A percentile compares a stretch with the other conserved stretches of the same genome.
Conservation (phyloP, 148 eudicot species). For the Drosera capensis region DNA sequence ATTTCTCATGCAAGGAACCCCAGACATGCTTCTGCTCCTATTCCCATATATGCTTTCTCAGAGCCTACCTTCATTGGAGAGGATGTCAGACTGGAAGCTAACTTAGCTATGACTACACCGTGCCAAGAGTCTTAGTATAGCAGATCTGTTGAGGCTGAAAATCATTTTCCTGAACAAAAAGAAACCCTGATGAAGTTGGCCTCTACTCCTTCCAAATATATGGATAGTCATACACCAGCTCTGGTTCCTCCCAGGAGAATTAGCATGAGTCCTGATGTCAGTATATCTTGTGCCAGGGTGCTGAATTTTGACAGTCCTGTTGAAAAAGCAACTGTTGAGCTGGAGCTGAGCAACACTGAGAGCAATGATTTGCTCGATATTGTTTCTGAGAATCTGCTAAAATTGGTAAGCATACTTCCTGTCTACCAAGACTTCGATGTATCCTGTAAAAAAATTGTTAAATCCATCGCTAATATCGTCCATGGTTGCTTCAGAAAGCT, state of each 20-base stretch:
- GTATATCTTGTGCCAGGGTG: conserved; percentile 39
- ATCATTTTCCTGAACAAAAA: no score
- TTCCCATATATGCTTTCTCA: neutral
- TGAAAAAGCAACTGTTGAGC: conserved; percentile 19
- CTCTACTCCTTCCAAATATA: conserved; percentile 21
- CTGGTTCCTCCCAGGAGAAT: conserved; percentile 34
- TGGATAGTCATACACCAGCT: conserved; percentile 44
- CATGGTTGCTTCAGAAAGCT: no score
- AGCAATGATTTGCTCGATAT: conserved; percentile 36
- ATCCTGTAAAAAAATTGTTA: no score
- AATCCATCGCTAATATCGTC: no score
- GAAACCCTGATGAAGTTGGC: conserved; percentile 9
- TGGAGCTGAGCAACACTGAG: conserved; percentile 16
- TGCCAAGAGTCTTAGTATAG: no score
- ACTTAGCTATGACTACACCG: no score
- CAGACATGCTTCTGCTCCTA: conserved; percentile 1
- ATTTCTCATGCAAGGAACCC: conserved; percentile 36
- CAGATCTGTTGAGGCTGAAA: no score
- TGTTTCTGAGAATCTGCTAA: conserved; percentile 46
- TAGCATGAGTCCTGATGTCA: conserved; percentile 34
- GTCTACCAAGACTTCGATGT: no score
- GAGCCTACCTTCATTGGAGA: neutral
- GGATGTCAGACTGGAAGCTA: conserved; percentile 9
- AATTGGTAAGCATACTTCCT: no score
- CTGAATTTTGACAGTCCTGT: conserved; percentile 46